Percentiles rank a stretch among this genome's conserved stretches.
Evolutionary conservation across 768 basidiomycete genomes (phyloP).

Genomic region (button mushroom (Agaricus bisporus)): DNA sequence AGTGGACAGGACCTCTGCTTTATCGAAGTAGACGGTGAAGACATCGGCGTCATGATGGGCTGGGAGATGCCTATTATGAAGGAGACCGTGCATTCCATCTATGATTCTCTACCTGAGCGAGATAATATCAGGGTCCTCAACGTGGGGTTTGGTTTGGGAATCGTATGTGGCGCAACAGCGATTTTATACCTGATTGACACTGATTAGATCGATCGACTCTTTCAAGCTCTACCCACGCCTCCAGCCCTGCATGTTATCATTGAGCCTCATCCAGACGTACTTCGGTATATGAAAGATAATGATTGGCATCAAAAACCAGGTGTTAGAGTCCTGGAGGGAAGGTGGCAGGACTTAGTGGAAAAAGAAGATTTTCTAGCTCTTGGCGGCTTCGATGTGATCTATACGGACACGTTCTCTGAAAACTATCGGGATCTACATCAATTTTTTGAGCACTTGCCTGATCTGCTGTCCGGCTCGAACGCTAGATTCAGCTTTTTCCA

Average conservation of each 20-base stretch:
- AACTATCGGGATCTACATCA: conserved; percentile 71
- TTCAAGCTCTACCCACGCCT: conserved; percentile 55
- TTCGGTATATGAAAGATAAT: conserved; percentile 66
- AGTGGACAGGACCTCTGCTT: conserved; percentile 82
- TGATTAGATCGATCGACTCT: conserved; percentile 72
- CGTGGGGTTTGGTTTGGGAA: conserved; percentile 91
- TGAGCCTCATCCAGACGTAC: conserved; percentile 90
- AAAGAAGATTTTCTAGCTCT: conserved; percentile 47
- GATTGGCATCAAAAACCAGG: conserved; percentile 78
- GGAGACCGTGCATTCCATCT: conserved; percentile 67
- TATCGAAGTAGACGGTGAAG: conserved; percentile 55
- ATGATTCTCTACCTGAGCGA: conserved; percentile 41
- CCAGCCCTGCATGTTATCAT: conserved; percentile 83
- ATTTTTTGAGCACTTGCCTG: conserved; percentile 79
- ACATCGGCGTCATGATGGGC: conserved; percentile 99
- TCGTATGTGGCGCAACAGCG: conserved; percentile 41
- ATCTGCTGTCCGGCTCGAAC: conserved; percentile 66
- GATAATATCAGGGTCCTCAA: conserved; percentile 69
- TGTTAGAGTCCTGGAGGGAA: conserved; percentile 79
- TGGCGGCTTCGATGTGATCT: conserved; percentile 85
- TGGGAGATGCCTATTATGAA: conserved; percentile 92
- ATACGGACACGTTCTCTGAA: conserved; percentile 93
- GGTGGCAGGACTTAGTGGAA: conserved; percentile 87
- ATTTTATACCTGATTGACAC: background rate
- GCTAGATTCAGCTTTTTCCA: conserved; percentile 96